These are phyloP conservation scores for Rhazya stricta DNA, from an alignment of 257 asterid species.

Conservation along the genomic window DNA sequence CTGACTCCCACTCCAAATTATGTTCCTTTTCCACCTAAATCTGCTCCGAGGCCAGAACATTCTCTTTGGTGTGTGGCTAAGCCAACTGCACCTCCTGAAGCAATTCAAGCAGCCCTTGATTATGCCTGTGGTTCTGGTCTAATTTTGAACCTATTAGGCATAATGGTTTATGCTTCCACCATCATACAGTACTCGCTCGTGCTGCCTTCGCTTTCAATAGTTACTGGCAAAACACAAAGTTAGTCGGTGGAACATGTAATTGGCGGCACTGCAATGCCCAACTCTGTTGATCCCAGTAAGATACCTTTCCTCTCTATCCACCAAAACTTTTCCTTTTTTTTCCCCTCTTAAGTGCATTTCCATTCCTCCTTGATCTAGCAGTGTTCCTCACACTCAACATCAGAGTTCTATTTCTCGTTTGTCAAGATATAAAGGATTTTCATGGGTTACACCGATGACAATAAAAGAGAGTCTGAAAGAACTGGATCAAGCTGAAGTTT, in stretches of 20 bases:
- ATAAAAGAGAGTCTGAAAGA: too few species aligned
- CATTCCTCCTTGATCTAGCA: too few species aligned
- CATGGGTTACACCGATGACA: too few species aligned
- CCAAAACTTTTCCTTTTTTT: too few species aligned
- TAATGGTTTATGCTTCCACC: conserved; percentile 29
- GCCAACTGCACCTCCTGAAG: conserved; percentile 11
- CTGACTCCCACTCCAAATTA: not conserved
- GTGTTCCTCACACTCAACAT: too few species aligned
- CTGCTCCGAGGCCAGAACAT: conserved; percentile 15
- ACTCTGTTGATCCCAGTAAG: conserved; percentile 33
- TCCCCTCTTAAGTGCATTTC: too few species aligned
- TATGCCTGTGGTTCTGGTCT: conserved; percentile 31
- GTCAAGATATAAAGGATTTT: too few species aligned
- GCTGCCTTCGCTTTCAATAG: conserved; percentile 38
- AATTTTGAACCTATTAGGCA: conserved; percentile 27
- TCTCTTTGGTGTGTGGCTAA: conserved; percentile 35
- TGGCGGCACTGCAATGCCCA: conserved; percentile 32
- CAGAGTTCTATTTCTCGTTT: too few species aligned
- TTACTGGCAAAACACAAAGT: conserved; percentile 31
- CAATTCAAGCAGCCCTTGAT: conserved; percentile 30
- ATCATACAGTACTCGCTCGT: conserved; percentile 26
- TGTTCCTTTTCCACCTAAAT: conserved; percentile 7
- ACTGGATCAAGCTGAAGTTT: too few species aligned
- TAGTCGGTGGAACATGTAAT: conserved; percentile 32
- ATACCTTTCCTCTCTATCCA: not conserved